A percentile compares a stretch with the other conserved stretches of the same genome.
phyloP scores from a whole-genome alignment of 192 early-diverging fungal genomes.

The Backusella tuberculispora region DNA sequence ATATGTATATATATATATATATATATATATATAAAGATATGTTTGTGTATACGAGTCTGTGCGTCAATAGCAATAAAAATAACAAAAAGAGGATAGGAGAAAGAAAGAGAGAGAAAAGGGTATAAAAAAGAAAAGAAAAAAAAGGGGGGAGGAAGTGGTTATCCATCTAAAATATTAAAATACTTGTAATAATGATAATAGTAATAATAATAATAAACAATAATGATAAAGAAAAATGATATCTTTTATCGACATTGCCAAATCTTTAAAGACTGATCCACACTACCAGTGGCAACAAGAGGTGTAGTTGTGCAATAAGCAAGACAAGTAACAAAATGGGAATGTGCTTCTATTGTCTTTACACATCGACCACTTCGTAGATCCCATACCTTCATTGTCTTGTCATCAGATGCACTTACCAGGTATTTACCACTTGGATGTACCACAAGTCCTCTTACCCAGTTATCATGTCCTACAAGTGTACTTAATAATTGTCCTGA shows the following conservation, averaged over 20 bases:
- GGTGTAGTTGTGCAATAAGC: conserved; percentile 66
- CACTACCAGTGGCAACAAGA: conserved; percentile 84
- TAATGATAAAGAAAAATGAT: neutral
- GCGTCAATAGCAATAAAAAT: neutral
- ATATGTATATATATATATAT: neutral
- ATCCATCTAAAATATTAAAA: conserved; percentile 14
- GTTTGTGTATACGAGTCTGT: conserved; percentile 13
- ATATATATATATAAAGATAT: neutral
- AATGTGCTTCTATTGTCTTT: conserved; percentile 83
- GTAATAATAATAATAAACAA: neutral
- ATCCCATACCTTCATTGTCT: conserved; percentile 90
- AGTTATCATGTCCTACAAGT: conserved; percentile 89
- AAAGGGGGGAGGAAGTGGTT: neutral
- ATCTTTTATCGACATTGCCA: conserved; percentile 68
- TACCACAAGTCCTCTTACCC: conserved; percentile 86
- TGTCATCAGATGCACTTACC: conserved; percentile 88
- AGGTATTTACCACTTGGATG: conserved; percentile 85
- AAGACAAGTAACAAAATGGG: conserved; percentile 90
- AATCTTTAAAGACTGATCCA: conserved; percentile 75
- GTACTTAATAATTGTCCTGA: conserved; percentile 73
- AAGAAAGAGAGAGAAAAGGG: neutral
- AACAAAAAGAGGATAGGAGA: neutral
- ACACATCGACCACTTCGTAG: conserved; percentile 80
- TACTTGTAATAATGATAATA: conserved; percentile 1
- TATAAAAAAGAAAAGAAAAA: neutral